A percentile compares a stretch with the other conserved stretches of the same genome.
These are phyloP conservation scores for Adansonia madagascariensis DNA, from an alignment of 441 rosid species.

Conservation along the genomic window DNA sequence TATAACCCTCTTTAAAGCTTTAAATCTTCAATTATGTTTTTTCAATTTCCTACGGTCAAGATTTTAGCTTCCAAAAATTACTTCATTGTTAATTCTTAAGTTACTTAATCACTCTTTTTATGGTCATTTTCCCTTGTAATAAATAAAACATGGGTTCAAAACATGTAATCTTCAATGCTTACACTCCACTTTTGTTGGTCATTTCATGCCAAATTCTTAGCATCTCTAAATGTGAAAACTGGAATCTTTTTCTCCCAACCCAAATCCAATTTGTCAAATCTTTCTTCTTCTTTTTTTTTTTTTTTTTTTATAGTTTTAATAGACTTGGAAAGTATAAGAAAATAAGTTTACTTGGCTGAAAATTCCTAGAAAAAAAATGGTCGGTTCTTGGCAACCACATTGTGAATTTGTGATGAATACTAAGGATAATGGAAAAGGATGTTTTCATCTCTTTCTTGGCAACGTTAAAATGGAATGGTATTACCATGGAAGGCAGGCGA, in stretches of 20 bases:
- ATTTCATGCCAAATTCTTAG: too few relatives aligned
- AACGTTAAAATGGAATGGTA: constrained; percentile 2
- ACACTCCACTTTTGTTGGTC: neutral
- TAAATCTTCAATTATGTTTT: neutral
- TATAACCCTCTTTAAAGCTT: neutral
- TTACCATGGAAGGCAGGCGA: neutral
- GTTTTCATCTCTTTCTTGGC: constrained; percentile 18
- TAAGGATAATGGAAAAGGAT: constrained; percentile 28
- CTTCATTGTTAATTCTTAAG: neutral
- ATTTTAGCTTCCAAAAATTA: neutral
- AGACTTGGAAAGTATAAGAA: neutral
- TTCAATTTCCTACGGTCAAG: neutral
- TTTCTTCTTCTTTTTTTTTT: too few relatives aligned
- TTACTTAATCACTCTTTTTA: neutral
- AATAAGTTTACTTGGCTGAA: constrained; percentile 4
- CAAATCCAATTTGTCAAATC: neutral
- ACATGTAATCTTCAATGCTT: neutral
- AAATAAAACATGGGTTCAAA: neutral
- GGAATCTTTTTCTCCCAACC: neutral
- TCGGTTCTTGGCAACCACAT: constrained; percentile 24
- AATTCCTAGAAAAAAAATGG: neutral
- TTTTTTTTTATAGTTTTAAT: neutral
- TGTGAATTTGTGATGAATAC: constrained; percentile 15
- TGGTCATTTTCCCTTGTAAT: neutral
- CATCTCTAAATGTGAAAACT: neutral